Conservation (phyloP, 306 rosid species). For the Citrullus mucosospermus region DNA sequence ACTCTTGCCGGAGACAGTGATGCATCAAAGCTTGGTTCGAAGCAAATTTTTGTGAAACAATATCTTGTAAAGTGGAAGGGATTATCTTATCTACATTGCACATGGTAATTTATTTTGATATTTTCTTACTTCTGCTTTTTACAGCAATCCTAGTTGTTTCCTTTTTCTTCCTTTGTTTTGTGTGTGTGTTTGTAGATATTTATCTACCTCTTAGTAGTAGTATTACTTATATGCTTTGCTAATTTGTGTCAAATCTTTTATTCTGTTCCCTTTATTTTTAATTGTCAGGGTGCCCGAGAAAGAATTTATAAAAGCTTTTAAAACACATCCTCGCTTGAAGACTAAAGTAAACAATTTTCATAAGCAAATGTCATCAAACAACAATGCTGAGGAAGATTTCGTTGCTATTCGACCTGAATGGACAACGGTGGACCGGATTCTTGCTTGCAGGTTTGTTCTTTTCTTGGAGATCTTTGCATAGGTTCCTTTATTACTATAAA, state of each 20-base stretch:
- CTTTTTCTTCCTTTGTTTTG: neutral
- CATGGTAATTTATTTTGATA: slow-evolving; percentile 44
- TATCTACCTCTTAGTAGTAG: neutral
- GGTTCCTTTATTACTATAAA: neutral
- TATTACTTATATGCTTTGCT: neutral
- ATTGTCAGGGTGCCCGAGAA: slow-evolving; percentile 81
- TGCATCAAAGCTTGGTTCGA: slow-evolving; percentile 54
- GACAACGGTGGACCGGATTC: slow-evolving; percentile 89
- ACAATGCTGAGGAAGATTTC: slow-evolving; percentile 78
- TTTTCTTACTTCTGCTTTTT: neutral
- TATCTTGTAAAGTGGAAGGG: slow-evolving; percentile 99
- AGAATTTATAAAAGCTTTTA: slow-evolving; percentile 87
- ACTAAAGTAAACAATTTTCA: slow-evolving; percentile 75
- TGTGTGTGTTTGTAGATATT: neutral
- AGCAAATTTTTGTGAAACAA: slow-evolving; percentile 87
- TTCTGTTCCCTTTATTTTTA: slow-evolving; percentile 3
- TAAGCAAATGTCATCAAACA: slow-evolving; percentile 57
- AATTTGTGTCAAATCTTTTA: neutral
- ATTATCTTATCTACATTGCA: slow-evolving; percentile 74
- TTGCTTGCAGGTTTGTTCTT: slow-evolving; percentile 73
- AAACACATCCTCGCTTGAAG: slow-evolving; percentile 71
- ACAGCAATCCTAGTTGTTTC: neutral
- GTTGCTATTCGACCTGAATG: slow-evolving; percentile 95
- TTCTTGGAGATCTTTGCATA: neutral
- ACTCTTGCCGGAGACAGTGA: slow-evolving; percentile 67